Evolutionary conservation across 345 rosid genomes (phyloP).

Genomic region (Dovyalis caffra): DNA sequence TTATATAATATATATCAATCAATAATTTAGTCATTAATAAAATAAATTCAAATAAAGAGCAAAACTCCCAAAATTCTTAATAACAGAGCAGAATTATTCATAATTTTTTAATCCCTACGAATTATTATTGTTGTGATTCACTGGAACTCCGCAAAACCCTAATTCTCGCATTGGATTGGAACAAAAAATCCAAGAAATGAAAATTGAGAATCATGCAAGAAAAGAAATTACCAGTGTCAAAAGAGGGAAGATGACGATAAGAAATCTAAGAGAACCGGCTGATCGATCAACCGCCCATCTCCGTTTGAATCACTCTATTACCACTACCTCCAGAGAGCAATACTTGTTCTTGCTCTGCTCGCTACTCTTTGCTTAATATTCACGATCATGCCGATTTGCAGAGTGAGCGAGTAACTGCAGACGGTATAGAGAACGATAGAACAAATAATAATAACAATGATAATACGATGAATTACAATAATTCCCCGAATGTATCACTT

Average conservation of each 20-base stretch:
- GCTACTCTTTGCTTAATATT: not conserved
- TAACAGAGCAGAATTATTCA: not conserved
- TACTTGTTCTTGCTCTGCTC: not conserved
- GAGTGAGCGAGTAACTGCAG: not conserved
- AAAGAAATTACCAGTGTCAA: not conserved
- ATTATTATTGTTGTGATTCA: too few relatives aligned
- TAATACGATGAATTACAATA: too few relatives aligned
- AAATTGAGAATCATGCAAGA: not conserved
- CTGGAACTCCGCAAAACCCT: not conserved
- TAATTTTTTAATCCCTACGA: not conserved
- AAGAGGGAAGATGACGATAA: not conserved
- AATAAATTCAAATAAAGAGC: not conserved
- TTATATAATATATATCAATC: not conserved
- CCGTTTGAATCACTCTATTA: not conserved
- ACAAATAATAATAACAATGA: too few relatives aligned
- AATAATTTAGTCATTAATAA: not conserved
- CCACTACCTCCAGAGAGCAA: not conserved
- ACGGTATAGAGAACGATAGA: too few relatives aligned
- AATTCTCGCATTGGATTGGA: not conserved
- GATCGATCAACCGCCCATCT: not conserved
- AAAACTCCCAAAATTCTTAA: not conserved
- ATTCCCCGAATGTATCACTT: too few relatives aligned
- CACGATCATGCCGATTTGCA: not conserved
- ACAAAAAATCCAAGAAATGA: too few relatives aligned
- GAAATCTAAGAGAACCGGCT: not conserved